Evolutionary conservation across 805 yeast species (phyloP), one percentile per base, ranked within the genome.

Genomic region (Ogataea nitratoaversa): DNA sequence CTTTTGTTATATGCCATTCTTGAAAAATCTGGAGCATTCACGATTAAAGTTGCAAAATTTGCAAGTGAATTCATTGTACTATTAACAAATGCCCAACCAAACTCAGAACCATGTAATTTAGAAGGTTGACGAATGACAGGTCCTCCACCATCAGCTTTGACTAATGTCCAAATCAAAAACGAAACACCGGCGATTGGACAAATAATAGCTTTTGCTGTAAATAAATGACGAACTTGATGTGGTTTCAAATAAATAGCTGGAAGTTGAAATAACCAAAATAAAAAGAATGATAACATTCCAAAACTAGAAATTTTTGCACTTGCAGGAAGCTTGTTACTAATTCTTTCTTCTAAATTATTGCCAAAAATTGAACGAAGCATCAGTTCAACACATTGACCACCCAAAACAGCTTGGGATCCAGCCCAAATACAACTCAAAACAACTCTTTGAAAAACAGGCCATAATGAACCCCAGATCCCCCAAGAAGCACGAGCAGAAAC

Each of bases 401-500:
- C 93, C 42, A 90, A 74, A 72, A 88, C 83, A 18, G 84, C 72
- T 57, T 88, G 96, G 22, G 86, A 93, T 22, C 93, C 79, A 56
- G 82, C 87, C 96, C 96, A 89, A 37, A 89, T 79, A 49, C 65
- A 61, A 3, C 66, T 57, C 87, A 89, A 83, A 9, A 84, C 90
- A 29, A 86, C 91, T 65, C 97, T 76, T 64, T 89, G 88, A 37
- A 88, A 54, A 34, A 89, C 80, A 4, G 95, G 95, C 96, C 95
- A 89, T 43, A 83, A 66, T 0, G 89, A 82, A 38, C 95, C 95
- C 69, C 79, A 85, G 9, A 85, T 76, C 44, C 97, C 97, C 65
- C 89, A 89, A 1, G 95, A 76, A 1, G 91, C 75, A 47, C 97
- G 71, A 30, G 81, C 76, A 8, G 84, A 74, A 11, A 88, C 89